These are phyloP conservation scores for Penicillium concentricum DNA, from an alignment of 2,329 filamentous ascomycete genomes.

Conservation along the genomic window DNA sequence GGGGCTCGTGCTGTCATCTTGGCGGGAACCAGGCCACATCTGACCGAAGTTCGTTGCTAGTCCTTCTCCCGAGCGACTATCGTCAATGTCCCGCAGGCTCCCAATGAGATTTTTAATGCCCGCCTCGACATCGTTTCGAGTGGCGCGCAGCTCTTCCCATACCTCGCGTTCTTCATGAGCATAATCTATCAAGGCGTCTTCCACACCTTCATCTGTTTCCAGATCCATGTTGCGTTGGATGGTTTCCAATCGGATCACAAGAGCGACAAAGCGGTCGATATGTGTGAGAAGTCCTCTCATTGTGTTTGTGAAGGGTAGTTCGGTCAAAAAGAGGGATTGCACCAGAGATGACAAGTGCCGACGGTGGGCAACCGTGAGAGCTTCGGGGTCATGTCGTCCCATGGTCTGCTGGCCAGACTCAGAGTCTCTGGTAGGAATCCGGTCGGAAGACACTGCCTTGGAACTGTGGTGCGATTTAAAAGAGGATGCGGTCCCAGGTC, in stretches of 20 bases:
- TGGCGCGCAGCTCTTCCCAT: conserved; percentile 60
- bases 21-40: conserved; percentile 29
- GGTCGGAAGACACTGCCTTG: conserved; percentile 5
- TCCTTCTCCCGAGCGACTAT: conserved; percentile 45
- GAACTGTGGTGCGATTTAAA: conserved; percentile 19
- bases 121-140: conserved; percentile 63
- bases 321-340: conserved; percentile 45
- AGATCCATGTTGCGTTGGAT: conserved; percentile 78
- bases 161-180: conserved; percentile 70
- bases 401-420: conserved; percentile 18
- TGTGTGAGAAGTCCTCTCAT: conserved; percentile 46
- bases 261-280: conserved; percentile 77
- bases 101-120: conserved; percentile 63
- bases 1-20: conserved; percentile 19
- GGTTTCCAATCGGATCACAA: conserved; percentile 70
- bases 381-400: conserved; percentile 74
- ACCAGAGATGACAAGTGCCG: conserved; percentile 69
- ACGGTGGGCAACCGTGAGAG: conserved; percentile 75
- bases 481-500: conserved; percentile 40
- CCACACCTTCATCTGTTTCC: conserved; percentile 76
- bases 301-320: conserved; percentile 39
- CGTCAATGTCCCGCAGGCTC: conserved; percentile 62
- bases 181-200: conserved; percentile 71
- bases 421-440: conserved; percentile 4
- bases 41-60: conserved; percentile 27